Conservation (phyloP, 2,329 filamentous ascomycete species). For the Lecanicillium sp. region DNA sequence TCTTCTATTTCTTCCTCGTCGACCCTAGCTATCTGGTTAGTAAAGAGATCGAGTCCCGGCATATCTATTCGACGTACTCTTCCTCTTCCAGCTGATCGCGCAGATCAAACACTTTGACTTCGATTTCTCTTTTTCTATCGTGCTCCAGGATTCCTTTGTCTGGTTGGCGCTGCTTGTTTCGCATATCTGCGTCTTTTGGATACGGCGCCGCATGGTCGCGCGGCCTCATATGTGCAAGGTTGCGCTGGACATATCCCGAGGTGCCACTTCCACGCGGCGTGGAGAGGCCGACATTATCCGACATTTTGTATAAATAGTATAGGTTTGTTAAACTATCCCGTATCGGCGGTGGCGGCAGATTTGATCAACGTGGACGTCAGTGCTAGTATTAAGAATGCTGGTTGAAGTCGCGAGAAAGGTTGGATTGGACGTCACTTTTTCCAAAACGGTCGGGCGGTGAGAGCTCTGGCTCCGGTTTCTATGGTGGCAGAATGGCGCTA, state of each 20-base stretch:
- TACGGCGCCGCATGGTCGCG: conserved; percentile 77
- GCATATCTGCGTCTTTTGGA: conserved; percentile 60
- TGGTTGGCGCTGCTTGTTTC: conserved; percentile 73
- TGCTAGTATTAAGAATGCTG: too few relatives aligned
- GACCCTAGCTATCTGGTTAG: conserved; percentile 38
- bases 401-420: too few relatives aligned
- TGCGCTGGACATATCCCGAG: conserved; percentile 95
- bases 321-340: conserved; percentile 5
- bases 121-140: conserved; percentile 81
- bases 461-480: background rate
- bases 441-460: conserved; percentile 6
- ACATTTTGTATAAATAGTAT: too few relatives aligned
- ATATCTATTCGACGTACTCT: conserved; percentile 41
- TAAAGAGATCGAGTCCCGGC: background rate
- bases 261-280: conserved; percentile 93
- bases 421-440: conserved; percentile 3
- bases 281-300: conserved; percentile 90
- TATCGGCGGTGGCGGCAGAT: too few relatives aligned
- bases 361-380: too few relatives aligned
- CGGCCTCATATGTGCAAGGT: conserved; percentile 78
- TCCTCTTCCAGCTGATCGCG: conserved; percentile 88
- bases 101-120: conserved; percentile 88
- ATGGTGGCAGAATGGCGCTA: conserved; percentile 7
- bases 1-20: conserved; percentile 89
- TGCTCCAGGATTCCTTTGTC: conserved; percentile 92